Evolutionary conservation across 768 basidiomycete species (phyloP), one percentile per base, ranked within the genome.

Genomic region (Mycena rosella): DNA sequence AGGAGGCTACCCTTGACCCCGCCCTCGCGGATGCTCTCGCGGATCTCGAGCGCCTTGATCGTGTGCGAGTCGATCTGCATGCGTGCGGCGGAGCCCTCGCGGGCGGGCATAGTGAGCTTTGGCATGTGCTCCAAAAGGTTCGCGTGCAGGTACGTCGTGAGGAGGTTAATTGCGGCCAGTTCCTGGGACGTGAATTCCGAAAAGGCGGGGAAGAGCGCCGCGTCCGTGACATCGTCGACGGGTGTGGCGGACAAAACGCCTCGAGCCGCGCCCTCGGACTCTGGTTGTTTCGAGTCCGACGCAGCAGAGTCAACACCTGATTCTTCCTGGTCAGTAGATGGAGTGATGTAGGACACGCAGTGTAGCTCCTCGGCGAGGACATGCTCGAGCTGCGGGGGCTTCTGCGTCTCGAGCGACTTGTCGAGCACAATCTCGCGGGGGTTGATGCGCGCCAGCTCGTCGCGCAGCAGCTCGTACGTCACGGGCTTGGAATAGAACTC

Each of bases 61-160:
- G 95, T 96, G 75, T 96, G 90, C 5, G 92, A 86, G 75, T 96
- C 95, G 62, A 96, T 94, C 71, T 95, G 91, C 93, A 96, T 94
- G n/a, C 90, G 84, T 27, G 83, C 80, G 29, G 82, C 74, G 18
- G 77, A 68, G 20, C 77, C 82, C 76, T 95, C 92, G 69, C 83
- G 86, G 47, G 80, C 83, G 0, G 93, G 91, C 27, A 77, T 74
- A 27, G 84, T 81, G 27, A 94, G 83, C 22, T 75, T 74, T 15
- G 95, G 94, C 89, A 92, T 93, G 73, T 91, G 86, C 54, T 95
- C 95, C 73, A 96, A 78, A 27, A 96, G 84, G 72, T 92, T 90
- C 47, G 79, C 81, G 68, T 82, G 85, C 65, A 96, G 83, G 76
- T 88, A 95, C 3, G 80, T 78, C 9, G 89, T 91, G 30, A 96